Conservation (phyloP, 2,329 filamentous ascomycete species). For the Teratosphaeria nubilosa region DNA sequence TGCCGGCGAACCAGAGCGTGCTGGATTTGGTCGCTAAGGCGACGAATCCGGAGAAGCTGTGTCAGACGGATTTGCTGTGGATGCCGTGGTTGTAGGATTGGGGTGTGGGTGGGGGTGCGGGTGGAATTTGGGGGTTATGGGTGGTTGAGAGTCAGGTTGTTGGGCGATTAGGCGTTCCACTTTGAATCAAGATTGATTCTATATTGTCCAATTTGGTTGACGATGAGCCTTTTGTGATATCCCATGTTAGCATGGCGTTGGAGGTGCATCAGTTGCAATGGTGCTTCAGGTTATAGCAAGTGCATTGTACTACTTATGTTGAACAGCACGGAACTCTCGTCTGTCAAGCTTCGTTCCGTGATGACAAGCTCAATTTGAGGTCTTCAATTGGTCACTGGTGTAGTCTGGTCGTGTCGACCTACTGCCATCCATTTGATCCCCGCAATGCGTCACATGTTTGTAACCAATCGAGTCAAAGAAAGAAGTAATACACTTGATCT, state of each 20-base stretch:
- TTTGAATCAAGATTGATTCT: neutral
- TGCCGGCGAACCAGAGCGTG: slow-evolving; percentile 93
- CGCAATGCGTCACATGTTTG: neutral
- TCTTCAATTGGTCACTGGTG: neutral
- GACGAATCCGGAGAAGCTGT: slow-evolving; percentile 82
- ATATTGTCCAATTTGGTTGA: neutral
- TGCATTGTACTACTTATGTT: neutral
- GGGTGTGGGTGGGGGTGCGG: neutral
- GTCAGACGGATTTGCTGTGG: slow-evolving; percentile 85
- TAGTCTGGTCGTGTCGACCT: neutral
- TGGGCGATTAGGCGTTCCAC: neutral
- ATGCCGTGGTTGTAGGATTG: slow-evolving; percentile 73
- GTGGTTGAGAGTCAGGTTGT: neutral
- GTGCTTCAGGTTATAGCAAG: neutral
- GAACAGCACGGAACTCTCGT: neutral
- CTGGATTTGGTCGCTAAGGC: slow-evolving; percentile 90
- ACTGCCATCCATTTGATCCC: neutral
- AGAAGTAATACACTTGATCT: neutral
- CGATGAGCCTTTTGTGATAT: neutral
- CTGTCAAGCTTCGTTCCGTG: neutral
- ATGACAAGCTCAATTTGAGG: neutral
- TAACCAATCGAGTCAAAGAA: neutral
- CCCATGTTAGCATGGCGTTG: slow-evolving; percentile 5
- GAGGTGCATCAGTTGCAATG: slow-evolving; percentile 1
- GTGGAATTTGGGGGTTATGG: no score